Evolutionary conservation across 192 early-diverging fungal genomes (phyloP), one percentile per base, ranked within the genome.

Genomic region (Lobosporangium transversale): DNA sequence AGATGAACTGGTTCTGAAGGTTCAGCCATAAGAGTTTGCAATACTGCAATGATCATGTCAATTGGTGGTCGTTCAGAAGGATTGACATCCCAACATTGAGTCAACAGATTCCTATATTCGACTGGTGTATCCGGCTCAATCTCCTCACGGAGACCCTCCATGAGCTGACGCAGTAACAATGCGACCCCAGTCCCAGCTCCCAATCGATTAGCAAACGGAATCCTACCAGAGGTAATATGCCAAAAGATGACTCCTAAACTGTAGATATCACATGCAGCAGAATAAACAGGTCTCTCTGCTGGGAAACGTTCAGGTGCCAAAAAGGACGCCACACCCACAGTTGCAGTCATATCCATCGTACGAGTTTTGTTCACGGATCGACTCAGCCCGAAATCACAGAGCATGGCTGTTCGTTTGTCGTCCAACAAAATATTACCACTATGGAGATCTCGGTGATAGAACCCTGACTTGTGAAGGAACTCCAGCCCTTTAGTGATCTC

Each of bases 181-280:
- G 75, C 68, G n/a, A n/a, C n/a, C n/a, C n/a, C n/a, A n/a, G n/a
- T n/a, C n/a, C n/a, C n/a, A 26, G 78, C 80, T 26, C 66, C 58
- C 11, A 78, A 61, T 20, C 80, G 57, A 12, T 68, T 62, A n/a
- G 51, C 58, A 50, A 81, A 81, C 6, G 81, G 81, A 30, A 79
- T 75, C 12, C 62, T 58, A 17, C 81, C 81, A 1, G 79, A 78
- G 7, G 81, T 78, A 4, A 83, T 68, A 49, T 83, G 79, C 81
- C 81, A 83, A 66, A 83, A 78, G 12, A 83, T 76, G 33, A 80
- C 70, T 1, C 66, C 81, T 0, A 83, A 67, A 78, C 79, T 80
- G 58, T 83, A 83, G 26, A 83, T 63, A 36, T 83, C 80, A 21
- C 71, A 76, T 2, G 71, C 57, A 17, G 67, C 64, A 1, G 80